Evolutionary conservation across 2,329 filamentous ascomycete species (phyloP).

Genomic region (Stachybotrys elegans): DNA sequence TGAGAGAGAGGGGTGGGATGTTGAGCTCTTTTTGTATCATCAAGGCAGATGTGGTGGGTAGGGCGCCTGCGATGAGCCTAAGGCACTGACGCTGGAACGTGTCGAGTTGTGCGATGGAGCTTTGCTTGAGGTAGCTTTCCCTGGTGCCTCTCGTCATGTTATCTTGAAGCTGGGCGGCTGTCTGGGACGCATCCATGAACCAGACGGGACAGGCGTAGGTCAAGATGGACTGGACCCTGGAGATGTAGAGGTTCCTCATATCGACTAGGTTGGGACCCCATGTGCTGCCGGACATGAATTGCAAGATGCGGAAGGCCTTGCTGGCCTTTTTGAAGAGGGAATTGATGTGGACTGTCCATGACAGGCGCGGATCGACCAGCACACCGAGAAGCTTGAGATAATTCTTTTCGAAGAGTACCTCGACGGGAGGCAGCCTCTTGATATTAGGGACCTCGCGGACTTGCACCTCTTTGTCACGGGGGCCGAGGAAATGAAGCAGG

Average conservation of each 20-base stretch:
- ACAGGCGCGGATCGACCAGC: neutral
- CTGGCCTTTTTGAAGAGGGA: neutral
- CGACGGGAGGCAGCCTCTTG: neutral
- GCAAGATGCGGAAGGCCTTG: conserved; percentile 2
- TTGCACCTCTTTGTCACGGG: neutral
- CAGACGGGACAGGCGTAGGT: conserved; percentile 9
- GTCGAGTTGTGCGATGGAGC: conserved; percentile 1
- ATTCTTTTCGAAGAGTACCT: neutral
- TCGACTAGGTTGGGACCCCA: conserved; percentile 4
- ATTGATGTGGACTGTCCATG: neutral
- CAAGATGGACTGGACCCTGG: conserved; percentile 5
- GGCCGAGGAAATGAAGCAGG: conserved; percentile 6
- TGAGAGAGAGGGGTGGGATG: conserved; percentile 3
- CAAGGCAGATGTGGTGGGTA: neutral
- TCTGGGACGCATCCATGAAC: conserved; percentile 6
- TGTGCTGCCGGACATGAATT: conserved; percentile 3
- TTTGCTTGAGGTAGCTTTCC: neutral
- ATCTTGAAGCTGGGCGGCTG: too few species aligned
- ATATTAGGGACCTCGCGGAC: neutral
- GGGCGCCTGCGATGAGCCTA: conserved; percentile 3
- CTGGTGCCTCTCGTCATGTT: neutral
- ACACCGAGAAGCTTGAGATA: neutral
- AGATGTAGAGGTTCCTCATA: conserved; percentile 6
- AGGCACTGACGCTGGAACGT: conserved; percentile 5
- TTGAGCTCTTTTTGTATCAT: conserved; percentile 7